A percentile compares a stretch with the other conserved stretches of the same genome.
Evolutionary conservation across 495 filamentous ascomycete species (phyloP).

Genomic region (Neurospora sp.): DNA sequence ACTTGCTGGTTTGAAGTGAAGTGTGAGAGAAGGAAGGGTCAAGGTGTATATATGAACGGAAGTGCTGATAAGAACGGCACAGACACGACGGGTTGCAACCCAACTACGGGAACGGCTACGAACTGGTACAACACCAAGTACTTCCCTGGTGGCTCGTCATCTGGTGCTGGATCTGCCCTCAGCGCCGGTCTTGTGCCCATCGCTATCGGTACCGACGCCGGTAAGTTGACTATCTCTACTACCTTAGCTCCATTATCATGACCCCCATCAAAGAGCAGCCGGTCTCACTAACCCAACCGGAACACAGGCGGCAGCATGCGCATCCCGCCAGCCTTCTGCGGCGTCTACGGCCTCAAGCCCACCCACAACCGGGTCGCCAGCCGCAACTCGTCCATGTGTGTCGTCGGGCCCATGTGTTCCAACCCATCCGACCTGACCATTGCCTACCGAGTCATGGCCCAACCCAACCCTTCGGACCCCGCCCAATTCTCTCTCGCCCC

Average conservation of each 20-base stretch:
- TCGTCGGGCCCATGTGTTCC: constrained; percentile 66
- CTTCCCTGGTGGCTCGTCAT: constrained; percentile 85
- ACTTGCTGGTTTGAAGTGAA: neutral
- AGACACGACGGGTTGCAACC: constrained; percentile 45
- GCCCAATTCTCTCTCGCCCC: constrained; percentile 28
- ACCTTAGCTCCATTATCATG: neutral
- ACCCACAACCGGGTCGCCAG: constrained; percentile 58
- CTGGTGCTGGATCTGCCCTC: constrained; percentile 73
- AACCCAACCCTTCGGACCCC: constrained; percentile 49
- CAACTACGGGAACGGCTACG: constrained; percentile 63
- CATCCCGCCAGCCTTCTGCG: constrained; percentile 74
- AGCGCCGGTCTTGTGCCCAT: constrained; percentile 70
- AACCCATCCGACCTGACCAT: constrained; percentile 75
- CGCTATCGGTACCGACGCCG: constrained; percentile 75
- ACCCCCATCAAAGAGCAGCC: neutral
- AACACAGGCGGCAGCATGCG: constrained; percentile 60
- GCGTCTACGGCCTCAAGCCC: constrained; percentile 81
- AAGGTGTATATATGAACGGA: neutral
- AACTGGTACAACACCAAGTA: constrained; percentile 76
- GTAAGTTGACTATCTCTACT: constrained; percentile 4
- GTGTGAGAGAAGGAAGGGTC: neutral
- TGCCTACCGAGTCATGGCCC: constrained; percentile 65
- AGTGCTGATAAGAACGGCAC: neutral
- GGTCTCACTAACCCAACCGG: neutral
- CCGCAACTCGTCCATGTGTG: constrained; percentile 52